Evolutionary conservation across 805 yeast species (phyloP).

Genomic region (Pichia rugopelliculosa): DNA sequence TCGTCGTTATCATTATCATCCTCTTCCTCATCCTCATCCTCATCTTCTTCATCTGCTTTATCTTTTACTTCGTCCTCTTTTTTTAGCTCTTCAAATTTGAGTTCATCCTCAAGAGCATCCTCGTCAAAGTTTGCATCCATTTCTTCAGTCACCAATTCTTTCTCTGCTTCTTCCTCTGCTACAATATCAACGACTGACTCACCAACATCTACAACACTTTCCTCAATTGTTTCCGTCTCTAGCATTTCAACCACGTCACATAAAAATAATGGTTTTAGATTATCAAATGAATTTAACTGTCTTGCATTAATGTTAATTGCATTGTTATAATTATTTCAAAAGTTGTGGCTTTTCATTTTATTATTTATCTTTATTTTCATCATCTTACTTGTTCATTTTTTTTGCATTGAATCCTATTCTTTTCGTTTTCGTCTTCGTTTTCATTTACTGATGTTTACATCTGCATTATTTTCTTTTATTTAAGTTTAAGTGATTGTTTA

Average conservation of each 20-base stretch:
- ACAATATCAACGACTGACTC: neutral
- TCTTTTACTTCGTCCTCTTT: neutral
- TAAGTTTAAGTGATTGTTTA: too few species aligned
- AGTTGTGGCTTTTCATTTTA: too few species aligned
- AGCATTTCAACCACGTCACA: conserved; percentile 6
- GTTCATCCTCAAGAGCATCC: neutral
- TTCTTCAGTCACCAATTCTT: neutral
- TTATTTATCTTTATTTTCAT: neutral
- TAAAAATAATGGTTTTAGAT: conserved; percentile 7
- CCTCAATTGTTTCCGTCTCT: neutral
- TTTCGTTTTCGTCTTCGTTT: neutral
- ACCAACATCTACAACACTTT: neutral
- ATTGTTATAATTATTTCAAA: conserved; percentile 4
- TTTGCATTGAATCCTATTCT: too few species aligned
- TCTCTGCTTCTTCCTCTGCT: neutral
- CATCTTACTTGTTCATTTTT: neutral
- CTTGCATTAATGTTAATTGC: conserved; percentile 7
- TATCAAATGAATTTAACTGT: conserved; percentile 1
- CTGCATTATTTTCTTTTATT: neutral
- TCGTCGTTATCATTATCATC: neutral
- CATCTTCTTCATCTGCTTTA: neutral
- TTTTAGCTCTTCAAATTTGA: neutral
- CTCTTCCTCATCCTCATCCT: neutral
- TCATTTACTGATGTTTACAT: neutral
- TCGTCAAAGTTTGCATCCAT: neutral